Evolutionary conservation across 148 eudicot species (phyloP).

Genomic region (Camellia granthamiana): DNA sequence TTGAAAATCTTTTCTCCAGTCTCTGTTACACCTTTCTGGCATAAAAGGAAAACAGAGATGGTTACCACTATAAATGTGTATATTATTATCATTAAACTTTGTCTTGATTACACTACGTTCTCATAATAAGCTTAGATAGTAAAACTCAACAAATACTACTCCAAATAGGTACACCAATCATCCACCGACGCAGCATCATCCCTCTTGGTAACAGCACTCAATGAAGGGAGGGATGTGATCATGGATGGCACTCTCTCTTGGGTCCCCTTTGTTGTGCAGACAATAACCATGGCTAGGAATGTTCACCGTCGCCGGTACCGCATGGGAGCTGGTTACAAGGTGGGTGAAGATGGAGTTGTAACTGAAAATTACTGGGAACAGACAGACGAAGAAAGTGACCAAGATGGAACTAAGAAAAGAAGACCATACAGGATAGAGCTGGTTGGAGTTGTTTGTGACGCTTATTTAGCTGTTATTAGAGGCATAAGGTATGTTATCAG

Average conservation of each 20-base stretch:
- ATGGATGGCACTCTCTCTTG: conserved; percentile 99
- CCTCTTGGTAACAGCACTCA: conserved; percentile 93
- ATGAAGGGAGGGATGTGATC: conserved; percentile 95
- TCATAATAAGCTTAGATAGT: neutral
- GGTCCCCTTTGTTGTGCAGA: conserved; percentile 96
- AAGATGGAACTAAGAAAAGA: conserved; percentile 53
- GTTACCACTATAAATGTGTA: neutral
- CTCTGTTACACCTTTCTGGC: neutral
- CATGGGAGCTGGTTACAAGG: conserved; percentile 95
- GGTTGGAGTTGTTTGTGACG: conserved; percentile 98
- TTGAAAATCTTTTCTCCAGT: neutral
- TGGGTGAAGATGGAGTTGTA: conserved; percentile 55
- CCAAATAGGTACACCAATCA: conserved; percentile 89
- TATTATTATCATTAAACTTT: neutral
- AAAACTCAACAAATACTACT: conserved; percentile 7
- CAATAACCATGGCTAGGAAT: conserved; percentile 97
- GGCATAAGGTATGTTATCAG: conserved; percentile 66
- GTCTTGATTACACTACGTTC: neutral
- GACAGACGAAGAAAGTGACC: conserved; percentile 66
- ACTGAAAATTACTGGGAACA: conserved; percentile 96
- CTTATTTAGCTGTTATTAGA: conserved; percentile 91
- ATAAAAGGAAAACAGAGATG: neutral
- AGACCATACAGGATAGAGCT: conserved; percentile 95
- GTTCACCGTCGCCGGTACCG: conserved; percentile 91
- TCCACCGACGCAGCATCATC: conserved; percentile 98